Evolutionary conservation across 2,329 filamentous ascomycete genomes (phyloP).

Genomic region (Hypoxylon sp.): DNA sequence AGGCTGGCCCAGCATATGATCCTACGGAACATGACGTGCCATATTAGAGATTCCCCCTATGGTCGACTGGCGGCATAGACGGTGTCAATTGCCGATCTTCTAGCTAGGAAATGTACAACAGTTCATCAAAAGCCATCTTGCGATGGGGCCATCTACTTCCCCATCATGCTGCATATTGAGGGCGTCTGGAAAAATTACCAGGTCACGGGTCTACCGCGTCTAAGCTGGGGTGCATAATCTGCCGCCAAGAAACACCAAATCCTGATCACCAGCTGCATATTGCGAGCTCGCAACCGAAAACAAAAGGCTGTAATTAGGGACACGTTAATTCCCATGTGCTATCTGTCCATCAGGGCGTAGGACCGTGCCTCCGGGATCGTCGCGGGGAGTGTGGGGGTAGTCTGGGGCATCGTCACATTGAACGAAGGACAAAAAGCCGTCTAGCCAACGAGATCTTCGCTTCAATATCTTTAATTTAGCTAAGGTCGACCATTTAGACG

Average conservation of each 20-base stretch:
- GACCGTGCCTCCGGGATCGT: conserved; percentile 47
- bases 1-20: conserved; percentile 28
- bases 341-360: conserved; percentile 44
- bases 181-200: conserved; percentile 44
- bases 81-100: conserved; percentile 48
- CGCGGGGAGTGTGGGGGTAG: conserved; percentile 38
- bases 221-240: conserved; percentile 46
- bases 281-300: conserved; percentile 22
- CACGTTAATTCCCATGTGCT: conserved; percentile 35
- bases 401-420: conserved; percentile 42
- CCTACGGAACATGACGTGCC: conserved; percentile 38
- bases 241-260: conserved; percentile 28
- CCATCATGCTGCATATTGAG: conserved; percentile 37
- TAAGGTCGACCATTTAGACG: conserved; percentile 32
- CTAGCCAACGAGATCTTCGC: conserved; percentile 26
- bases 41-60: conserved; percentile 35
- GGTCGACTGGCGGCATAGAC: conserved; percentile 30
- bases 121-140: conserved; percentile 40
- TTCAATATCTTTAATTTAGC: conserved; percentile 39
- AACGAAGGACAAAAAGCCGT: conserved; percentile 18
- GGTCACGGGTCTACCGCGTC: conserved; percentile 43
- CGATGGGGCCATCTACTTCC: conserved; percentile 34
- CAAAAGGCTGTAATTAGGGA: conserved; percentile 18
- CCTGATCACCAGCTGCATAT: conserved; percentile 34
- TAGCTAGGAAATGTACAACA: conserved; percentile 28